Conservation (phyloP, 495 filamentous ascomycete species). For the Aspergillus carlsbadensis region DNA sequence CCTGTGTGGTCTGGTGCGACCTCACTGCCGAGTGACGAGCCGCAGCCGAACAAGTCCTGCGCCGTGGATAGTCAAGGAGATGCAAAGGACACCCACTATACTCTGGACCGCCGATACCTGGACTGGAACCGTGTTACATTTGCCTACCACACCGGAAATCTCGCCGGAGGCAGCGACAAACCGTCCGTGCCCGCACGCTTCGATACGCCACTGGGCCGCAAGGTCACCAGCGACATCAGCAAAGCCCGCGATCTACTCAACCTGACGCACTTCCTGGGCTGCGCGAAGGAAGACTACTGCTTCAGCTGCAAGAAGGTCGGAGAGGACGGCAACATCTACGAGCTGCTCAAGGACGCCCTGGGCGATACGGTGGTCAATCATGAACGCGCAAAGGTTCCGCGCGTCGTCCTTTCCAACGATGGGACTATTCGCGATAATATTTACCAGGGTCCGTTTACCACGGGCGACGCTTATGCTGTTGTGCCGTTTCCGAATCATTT, state of each 20-base stretch:
- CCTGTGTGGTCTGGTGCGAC: background rate
- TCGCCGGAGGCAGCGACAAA: background rate
- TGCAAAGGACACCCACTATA: background rate
- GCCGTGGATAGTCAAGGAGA: background rate
- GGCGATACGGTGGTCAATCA: background rate
- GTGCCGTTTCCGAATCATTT: background rate
- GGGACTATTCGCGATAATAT: background rate
- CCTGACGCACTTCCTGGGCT: slow-evolving; percentile 3
- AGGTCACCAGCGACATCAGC: slow-evolving; percentile 1
- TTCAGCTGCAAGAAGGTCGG: background rate
- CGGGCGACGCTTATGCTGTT: background rate
- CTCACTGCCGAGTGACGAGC: background rate
- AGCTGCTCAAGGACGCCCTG: background rate
- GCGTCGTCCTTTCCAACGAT: background rate
- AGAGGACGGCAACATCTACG: background rate
- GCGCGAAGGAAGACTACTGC: background rate
- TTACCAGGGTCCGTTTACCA: slow-evolving; percentile 2
- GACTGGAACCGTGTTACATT: slow-evolving; percentile 7
- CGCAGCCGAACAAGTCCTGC: background rate
- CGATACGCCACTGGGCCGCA: background rate
- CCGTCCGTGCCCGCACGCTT: background rate
- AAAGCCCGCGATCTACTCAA: background rate
- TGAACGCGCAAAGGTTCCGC: background rate
- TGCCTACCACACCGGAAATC: background rate
- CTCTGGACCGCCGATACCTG: slow-evolving; percentile 4